Evolutionary conservation across 768 basidiomycete genomes (phyloP).

Genomic region (Myochromella boudieri): DNA sequence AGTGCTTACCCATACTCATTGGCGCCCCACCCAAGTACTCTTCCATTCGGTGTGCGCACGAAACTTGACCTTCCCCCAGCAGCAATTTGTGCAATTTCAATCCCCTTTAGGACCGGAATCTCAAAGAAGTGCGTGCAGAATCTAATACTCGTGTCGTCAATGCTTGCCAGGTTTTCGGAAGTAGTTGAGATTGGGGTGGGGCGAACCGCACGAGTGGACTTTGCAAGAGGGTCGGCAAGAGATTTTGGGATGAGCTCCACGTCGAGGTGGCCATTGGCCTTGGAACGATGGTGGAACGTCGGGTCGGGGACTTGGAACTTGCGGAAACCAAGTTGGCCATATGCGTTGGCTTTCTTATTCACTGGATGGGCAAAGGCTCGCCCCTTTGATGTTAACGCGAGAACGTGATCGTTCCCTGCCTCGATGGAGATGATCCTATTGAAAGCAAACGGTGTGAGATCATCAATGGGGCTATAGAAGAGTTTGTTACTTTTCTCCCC

Average conservation of each 20-base stretch:
- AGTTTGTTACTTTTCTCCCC: conserved; percentile 73
- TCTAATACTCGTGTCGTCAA: conserved; percentile 46
- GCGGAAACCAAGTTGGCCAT: conserved; percentile 82
- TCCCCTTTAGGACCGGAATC: conserved; percentile 67
- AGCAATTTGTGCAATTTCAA: conserved; percentile 66
- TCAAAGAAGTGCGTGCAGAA: conserved; percentile 76
- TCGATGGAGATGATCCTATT: conserved; percentile 71
- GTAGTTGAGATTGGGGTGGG: conserved; percentile 24
- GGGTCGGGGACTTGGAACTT: conserved; percentile 53
- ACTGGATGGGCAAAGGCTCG: conserved; percentile 80
- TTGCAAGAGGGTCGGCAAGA: conserved; percentile 48
- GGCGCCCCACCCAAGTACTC: conserved; percentile 87
- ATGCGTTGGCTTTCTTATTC: conserved; percentile 69
- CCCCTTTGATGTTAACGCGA: conserved; percentile 72
- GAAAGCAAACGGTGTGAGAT: not conserved
- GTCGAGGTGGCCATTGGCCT: conserved; percentile 32
- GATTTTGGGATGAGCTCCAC: conserved; percentile 61
- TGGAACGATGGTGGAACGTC: conserved; percentile 21
- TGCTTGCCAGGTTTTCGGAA: conserved; percentile 29
- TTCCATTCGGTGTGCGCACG: conserved; percentile 61
- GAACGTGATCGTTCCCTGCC: conserved; percentile 68
- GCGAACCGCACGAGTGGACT: conserved; percentile 41
- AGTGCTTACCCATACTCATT: conserved; percentile 75
- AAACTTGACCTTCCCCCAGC: conserved; percentile 76
- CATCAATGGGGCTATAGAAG: not conserved